Percentiles rank a stretch among this genome's conserved stretches.
phyloP scores from a whole-genome alignment of 2,329 filamentous ascomycete genomes.

The Aspergillus puulaauensis region DNA sequence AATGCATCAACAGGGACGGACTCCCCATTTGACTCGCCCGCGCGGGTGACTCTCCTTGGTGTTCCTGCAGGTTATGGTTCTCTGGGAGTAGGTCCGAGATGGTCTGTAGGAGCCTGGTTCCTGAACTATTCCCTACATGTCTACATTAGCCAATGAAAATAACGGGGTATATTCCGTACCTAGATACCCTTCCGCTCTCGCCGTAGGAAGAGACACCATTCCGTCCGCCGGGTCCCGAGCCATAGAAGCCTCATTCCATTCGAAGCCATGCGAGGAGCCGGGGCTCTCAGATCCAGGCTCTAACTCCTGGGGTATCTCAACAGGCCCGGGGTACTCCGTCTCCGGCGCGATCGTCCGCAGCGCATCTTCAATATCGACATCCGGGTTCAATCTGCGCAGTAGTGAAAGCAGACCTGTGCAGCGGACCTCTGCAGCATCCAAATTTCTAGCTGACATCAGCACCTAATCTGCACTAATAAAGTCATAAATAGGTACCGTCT shows the following conservation, averaged over 20 bases:
- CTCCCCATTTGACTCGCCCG: neutral
- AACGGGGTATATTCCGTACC: neutral
- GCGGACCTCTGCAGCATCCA: constrained; percentile 15
- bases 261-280: constrained; percentile 5
- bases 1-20: neutral
- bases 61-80: neutral
- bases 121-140: constrained; percentile 13
- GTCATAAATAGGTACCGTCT: constrained; percentile 1
- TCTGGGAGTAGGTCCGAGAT: constrained; percentile 15
- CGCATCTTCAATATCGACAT: constrained; percentile 16
- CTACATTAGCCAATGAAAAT: neutral
- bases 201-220: constrained; percentile 16
- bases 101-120: constrained; percentile 13
- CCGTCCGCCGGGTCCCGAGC: constrained; percentile 10
- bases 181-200: constrained; percentile 14
- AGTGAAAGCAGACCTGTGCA: constrained; percentile 10
- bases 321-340: neutral
- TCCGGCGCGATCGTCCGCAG: neutral
- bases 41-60: neutral
- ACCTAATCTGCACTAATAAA: neutral
- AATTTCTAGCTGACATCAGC: constrained; percentile 5
- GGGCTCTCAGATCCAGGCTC: constrained; percentile 1
- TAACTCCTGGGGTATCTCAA: neutral
- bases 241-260: constrained; percentile 16
- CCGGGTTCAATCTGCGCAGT: constrained; percentile 10